Evolutionary conservation across 805 yeast genomes (phyloP), one percentile per base, ranked within the genome.

Genomic region (Cyberlindnera galapagoensis): DNA sequence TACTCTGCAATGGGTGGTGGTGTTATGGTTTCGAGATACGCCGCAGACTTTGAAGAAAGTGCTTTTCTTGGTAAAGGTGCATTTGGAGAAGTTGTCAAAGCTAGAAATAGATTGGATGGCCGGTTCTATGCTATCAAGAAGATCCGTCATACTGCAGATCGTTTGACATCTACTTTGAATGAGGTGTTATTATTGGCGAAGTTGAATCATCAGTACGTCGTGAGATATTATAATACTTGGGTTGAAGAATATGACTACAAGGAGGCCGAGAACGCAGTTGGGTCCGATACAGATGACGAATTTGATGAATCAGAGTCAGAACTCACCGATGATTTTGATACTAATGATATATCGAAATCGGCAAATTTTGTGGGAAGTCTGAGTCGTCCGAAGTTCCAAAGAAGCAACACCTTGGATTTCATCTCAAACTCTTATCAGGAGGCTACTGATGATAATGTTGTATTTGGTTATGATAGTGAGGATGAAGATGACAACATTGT

Each of bases 51-150:
- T 57, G 98, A 92, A 56, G 98, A 92, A 52, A 82, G 86, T 26
- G 92, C 90, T 1, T 74, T 80, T 14, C 60, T 92, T 7, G 99
- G 99, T 3, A 76, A 78, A 46, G 99, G 99, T 24, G 99, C 94
- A 0, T 92, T 82, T 59, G 99, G 99, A 6, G 97, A 92, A 56
- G 99, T 92, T 7, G 96, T 92, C n/a, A 88, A 90, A 50, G 97
- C 92, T 0, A 67, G 98, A 39, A 90, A 88, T 54, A 73, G 88
- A 37, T 70, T 92, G 42, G 99, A 92, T 53, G 97, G 98, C 14
- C 70, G 96, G 11, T 84, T 83, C 46, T 92, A 92, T 56, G 99
- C 99, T 1, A 76, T 92, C 38, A 92, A 92, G 55, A 90, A 88
- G 46, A 82, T 92, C 30, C 75, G 80, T 36, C 96, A 92, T 46